A percentile compares a stretch with the other conserved stretches of the same genome.
Evolutionary conservation across 2,329 filamentous ascomycete genomes (phyloP).

Genomic region (Sporothrix sp.): DNA sequence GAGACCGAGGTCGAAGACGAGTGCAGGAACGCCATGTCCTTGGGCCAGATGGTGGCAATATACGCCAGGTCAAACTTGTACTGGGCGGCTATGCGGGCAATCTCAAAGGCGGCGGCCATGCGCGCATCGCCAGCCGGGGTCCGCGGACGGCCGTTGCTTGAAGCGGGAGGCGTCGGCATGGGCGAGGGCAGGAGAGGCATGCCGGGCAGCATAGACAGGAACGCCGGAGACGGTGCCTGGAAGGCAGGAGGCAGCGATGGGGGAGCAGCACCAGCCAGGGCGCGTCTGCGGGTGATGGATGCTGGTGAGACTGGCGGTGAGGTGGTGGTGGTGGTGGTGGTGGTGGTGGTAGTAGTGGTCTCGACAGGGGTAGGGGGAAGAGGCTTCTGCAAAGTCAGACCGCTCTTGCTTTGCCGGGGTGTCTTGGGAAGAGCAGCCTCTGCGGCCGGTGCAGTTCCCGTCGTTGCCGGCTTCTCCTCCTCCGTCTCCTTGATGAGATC

Average conservation of each 20-base stretch:
- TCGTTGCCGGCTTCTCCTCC: too few species aligned
- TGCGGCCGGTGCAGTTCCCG: too few species aligned
- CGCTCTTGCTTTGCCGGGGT: background rate
- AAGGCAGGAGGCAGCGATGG: slow-evolving; percentile 23
- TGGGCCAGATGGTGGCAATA: slow-evolving; percentile 49
- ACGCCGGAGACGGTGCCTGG: slow-evolving; percentile 18
- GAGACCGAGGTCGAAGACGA: background rate
- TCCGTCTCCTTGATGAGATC: too few species aligned
- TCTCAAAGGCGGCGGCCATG: slow-evolving; percentile 42
- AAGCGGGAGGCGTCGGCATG: background rate
- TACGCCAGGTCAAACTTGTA: slow-evolving; percentile 51
- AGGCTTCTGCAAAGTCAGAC: slow-evolving; percentile 2
- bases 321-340: background rate
- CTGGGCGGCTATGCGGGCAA: slow-evolving; percentile 44
- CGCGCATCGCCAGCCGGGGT: slow-evolving; percentile 36
- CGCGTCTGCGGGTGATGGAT: background rate
- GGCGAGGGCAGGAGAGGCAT: slow-evolving; percentile 9
- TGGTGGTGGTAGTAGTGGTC: too few species aligned
- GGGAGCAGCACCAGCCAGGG: slow-evolving; percentile 15
- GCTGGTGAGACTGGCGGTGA: slow-evolving; percentile 3
- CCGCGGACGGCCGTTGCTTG: slow-evolving; percentile 2
- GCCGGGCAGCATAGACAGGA: slow-evolving; percentile 16
- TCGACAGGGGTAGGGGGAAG: slow-evolving; percentile 5
- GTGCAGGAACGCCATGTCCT: slow-evolving; percentile 17
- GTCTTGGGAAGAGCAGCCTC: background rate